Base-by-base conservation (phyloP, 306 rosid species). In the Gleditsia sinensis region DNA sequence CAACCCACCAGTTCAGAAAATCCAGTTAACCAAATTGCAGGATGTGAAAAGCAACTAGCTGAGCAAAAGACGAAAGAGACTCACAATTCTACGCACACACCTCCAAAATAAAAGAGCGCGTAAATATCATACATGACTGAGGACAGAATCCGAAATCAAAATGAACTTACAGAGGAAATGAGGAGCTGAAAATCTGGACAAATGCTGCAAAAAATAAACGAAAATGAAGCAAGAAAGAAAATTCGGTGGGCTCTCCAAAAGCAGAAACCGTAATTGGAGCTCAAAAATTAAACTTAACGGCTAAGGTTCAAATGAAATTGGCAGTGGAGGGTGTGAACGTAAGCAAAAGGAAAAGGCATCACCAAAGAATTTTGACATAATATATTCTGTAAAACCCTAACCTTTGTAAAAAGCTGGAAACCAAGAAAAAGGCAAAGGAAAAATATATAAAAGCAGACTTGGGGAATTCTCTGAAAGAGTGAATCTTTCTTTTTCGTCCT, bases 231-330 rank as follows among this genome's bases (percentile, higher is more conserved):
- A 65, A 48, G 67, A 43, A 14, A 49, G 57, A 66, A 82, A 39
- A 25, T 25, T 70, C 23, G 58, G 75, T 16, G 40, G 63, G 63
- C 67, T 76, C 76, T 67, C 13, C 62, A 46, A 62, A 74, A 78
- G 75, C 36, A 62, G 51, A 57, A 72, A 62, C 33, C 72, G 40
- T 46, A 66, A 61, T 63, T 43, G 23, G 25, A 72, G 74, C 16
- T 63, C 39, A 75, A 56, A 69, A 61, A 34, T 71, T 23, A 79
- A 66, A 57, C 91, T 74, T 87, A 50, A 67, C 66, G 79, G 85
- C 78, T 80, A 88, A 87, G 96, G 82, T 77, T 87, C 80, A 86
- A 69, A 78, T 28, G 53, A 82, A 51, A 27, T 42, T n/a, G 24
- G 78, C 34, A 70, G 77, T 36, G 65, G 67, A 37, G 77, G 77